Base-by-base conservation (phyloP, 148 eudicot species). In the Salicornia ramosissima region DNA sequence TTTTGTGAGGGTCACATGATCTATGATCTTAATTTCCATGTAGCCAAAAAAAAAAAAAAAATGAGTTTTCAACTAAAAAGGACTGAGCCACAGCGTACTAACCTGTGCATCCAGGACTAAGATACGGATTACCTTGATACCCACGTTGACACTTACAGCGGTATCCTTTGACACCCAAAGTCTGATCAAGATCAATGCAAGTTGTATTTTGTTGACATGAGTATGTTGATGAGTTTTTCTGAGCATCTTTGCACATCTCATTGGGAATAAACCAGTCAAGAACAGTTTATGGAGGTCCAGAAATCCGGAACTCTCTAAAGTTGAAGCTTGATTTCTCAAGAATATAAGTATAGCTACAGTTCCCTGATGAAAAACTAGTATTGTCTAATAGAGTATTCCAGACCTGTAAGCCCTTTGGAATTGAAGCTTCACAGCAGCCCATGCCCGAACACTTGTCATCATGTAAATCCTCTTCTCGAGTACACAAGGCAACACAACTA, bases 91-190 rank as follows among this genome's bases (percentile, higher is more conserved):
- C 51, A 65, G 11, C 6, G 4, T 16, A n/a, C n/a, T n/a, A n/a
- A 65, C 78, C 78, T 75, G 43, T 68, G 53, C 78, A 75, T 12
- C 78, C 78, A 13, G 55, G 73, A 49, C 59, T 68, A 16, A 75
- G 78, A 34, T 75, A 75, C 40, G 78, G 78, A 51, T 75, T 75
- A 39, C 78, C 78, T 54, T 69, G 63, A 42, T 61, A 69, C 31
- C 73, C 73, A 0, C 14, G 26, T 39, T 7, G 62, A 62, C 78
- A 75, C 26, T 52, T 61, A 30, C 78, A 75, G 16, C 60, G 62
- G 51, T 68, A 60, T 10, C 72, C 68, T 29, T 2, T 31, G 12
- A 68, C 63, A n/a, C n/a, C n/a, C n/a, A n/a, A n/a, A n/a, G n/a
- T n/a, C n/a, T n/a, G n/a, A n/a, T n/a, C n/a, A n/a, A n/a, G n/a